These are phyloP conservation scores for Penicillium decumbens DNA, from an alignment of 2,329 filamentous ascomycete genomes.

Conservation along the genomic window DNA sequence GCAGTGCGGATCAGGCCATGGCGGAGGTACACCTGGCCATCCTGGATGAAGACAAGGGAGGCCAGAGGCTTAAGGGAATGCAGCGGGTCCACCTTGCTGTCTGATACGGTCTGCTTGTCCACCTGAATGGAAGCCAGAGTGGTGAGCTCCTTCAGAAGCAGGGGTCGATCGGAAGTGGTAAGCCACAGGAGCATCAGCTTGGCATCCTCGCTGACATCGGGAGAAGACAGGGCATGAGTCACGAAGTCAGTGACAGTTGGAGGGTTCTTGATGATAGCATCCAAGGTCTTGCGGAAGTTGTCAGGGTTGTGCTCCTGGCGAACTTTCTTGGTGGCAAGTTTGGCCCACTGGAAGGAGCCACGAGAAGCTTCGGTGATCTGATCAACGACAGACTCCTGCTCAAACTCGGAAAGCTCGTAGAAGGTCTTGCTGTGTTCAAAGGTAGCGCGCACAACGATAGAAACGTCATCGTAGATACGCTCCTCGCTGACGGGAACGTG, in stretches of 20 bases:
- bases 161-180: conserved; percentile 34
- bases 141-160: conserved; percentile 32
- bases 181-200: conserved; percentile 38
- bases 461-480: conserved; percentile 37
- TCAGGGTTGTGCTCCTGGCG: conserved; percentile 27
- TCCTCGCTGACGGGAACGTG: conserved; percentile 29
- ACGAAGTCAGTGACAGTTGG: conserved; percentile 33
- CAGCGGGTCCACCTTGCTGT: conserved; percentile 25
- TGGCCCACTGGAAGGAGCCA: conserved; percentile 41
- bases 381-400: conserved; percentile 33
- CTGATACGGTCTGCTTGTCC: conserved; percentile 29
- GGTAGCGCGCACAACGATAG: conserved; percentile 29
- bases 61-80: conserved; percentile 28
- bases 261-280: conserved; percentile 25
- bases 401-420: conserved; percentile 24
- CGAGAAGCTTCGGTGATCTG: conserved; percentile 32
- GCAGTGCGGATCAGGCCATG: conserved; percentile 33
- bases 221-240: conserved; percentile 21
- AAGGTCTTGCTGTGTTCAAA: conserved; percentile 27
- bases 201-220: conserved; percentile 28
- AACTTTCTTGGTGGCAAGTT: conserved; percentile 31
- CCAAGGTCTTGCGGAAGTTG: conserved; percentile 27
- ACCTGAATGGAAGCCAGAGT: conserved; percentile 29
- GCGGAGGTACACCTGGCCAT: conserved; percentile 35
- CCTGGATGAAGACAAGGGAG: conserved; percentile 33